Evolutionary conservation across 1,139 yeast genomes (phyloP).

Genomic region (Candida labiduridarum): DNA sequence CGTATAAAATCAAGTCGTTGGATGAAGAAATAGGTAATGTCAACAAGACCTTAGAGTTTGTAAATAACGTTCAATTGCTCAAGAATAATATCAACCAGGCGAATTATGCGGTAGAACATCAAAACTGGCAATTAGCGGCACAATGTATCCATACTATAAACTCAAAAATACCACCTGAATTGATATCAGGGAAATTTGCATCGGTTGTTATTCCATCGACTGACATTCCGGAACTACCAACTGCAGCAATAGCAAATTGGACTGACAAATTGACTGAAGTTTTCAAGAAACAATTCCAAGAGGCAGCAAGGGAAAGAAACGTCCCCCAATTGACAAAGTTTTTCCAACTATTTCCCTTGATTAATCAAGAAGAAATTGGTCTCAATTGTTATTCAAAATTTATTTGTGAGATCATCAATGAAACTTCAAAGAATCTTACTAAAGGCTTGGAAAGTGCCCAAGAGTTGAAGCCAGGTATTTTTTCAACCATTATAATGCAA

Average conservation of each 20-base stretch:
- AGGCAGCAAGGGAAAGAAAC: constrained; percentile 68
- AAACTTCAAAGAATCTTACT: constrained; percentile 69
- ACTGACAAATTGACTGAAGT: constrained; percentile 55
- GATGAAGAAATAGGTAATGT: constrained; percentile 76
- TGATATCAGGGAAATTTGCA: constrained; percentile 71
- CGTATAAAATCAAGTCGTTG: constrained; percentile 67
- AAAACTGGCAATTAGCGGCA: constrained; percentile 77
- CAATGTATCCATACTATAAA: constrained; percentile 56
- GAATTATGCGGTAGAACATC: constrained; percentile 63
- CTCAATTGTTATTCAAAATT: constrained; percentile 80
- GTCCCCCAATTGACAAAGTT: constrained; percentile 72
- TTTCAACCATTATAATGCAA: constrained; percentile 70
- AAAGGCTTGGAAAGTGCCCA: constrained; percentile 37
- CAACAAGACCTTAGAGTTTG: constrained; percentile 63
- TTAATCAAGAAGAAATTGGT: constrained; percentile 73
- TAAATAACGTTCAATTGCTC: constrained; percentile 62
- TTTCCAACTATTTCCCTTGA: constrained; percentile 86
- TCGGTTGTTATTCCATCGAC: constrained; percentile 85
- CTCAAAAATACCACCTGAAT: constrained; percentile 51
- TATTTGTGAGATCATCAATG: constrained; percentile 81
- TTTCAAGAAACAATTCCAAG: constrained; percentile 64
- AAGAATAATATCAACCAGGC: constrained; percentile 69
- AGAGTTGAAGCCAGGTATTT: constrained; percentile 47
- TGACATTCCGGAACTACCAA: constrained; percentile 85
- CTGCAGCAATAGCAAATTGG: constrained; percentile 58